Evolutionary conservation across 1,284 basidiomycete species (phyloP).

Genomic region (Boletus sp.): DNA sequence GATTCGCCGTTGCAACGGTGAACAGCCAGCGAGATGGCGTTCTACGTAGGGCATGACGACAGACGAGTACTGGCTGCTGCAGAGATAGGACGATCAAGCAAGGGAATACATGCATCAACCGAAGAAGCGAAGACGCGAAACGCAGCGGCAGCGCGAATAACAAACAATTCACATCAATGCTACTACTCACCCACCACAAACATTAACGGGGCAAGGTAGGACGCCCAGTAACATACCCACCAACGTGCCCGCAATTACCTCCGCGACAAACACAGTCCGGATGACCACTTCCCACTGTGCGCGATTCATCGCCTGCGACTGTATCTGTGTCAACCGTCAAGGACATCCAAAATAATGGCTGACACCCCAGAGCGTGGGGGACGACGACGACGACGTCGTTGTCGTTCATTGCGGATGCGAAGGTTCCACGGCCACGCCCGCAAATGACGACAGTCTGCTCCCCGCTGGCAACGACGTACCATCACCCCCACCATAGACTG

Average conservation of each 20-base stretch:
- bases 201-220: constrained; percentile 15
- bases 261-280: constrained; percentile 37
- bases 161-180: no score
- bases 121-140: no score
- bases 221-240: constrained; percentile 20
- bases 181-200: no score
- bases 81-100: no score
- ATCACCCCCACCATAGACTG: neutral
- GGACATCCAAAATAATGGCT: constrained; percentile 26
- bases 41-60: no score
- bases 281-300: constrained; percentile 74
- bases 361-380: constrained; percentile 9
- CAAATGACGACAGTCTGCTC: neutral
- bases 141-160: no score
- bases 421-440: neutral
- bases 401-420: neutral
- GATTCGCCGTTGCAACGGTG: no score
- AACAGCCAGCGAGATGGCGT: no score
- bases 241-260: constrained; percentile 20
- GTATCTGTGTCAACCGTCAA: constrained; percentile 58
- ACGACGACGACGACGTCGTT: neutral
- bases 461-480: neutral
- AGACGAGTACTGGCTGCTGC: no score
- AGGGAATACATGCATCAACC: no score
- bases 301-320: constrained; percentile 65